Evolutionary conservation across 139 green algal genomes (phyloP).

Genomic region (Chlamydomonas eustigma): DNA sequence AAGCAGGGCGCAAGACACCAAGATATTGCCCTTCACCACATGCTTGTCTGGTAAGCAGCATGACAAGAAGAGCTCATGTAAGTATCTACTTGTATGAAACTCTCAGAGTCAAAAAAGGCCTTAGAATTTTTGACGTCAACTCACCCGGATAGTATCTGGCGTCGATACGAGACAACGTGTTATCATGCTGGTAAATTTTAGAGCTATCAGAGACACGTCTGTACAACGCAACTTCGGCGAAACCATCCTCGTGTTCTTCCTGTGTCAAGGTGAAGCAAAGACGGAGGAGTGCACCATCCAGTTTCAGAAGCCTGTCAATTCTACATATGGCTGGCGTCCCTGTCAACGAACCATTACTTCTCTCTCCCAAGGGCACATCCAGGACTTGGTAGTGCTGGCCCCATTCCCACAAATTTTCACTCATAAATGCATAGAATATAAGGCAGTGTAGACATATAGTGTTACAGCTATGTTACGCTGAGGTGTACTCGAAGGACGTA

Average conservation of each 20-base stretch:
- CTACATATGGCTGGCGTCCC: neutral
- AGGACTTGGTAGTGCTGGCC: neutral
- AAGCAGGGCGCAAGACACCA: neutral
- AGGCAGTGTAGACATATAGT: too few species aligned
- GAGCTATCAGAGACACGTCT: neutral
- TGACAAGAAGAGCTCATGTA: too few species aligned
- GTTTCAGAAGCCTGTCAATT: neutral
- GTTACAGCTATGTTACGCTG: too few species aligned
- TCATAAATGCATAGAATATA: too few species aligned
- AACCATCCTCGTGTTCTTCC: neutral
- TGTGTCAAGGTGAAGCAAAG: neutral
- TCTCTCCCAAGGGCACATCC: neutral
- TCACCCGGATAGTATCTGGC: neutral
- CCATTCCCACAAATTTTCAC: neutral
- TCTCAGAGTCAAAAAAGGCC: too few species aligned
- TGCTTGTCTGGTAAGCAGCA: constrained; percentile 1
- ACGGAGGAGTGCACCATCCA: neutral
- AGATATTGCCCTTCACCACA: neutral
- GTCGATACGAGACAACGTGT: neutral
- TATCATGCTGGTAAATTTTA: neutral
- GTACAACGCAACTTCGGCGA: neutral
- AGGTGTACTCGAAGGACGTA: too few species aligned
- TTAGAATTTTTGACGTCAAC: too few species aligned
- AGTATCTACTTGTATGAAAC: too few species aligned
- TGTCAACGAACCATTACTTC: neutral